Base-by-base conservation (phyloP, 2,329 filamentous ascomycete genomes). In the Cyphellophora europaea region DNA sequence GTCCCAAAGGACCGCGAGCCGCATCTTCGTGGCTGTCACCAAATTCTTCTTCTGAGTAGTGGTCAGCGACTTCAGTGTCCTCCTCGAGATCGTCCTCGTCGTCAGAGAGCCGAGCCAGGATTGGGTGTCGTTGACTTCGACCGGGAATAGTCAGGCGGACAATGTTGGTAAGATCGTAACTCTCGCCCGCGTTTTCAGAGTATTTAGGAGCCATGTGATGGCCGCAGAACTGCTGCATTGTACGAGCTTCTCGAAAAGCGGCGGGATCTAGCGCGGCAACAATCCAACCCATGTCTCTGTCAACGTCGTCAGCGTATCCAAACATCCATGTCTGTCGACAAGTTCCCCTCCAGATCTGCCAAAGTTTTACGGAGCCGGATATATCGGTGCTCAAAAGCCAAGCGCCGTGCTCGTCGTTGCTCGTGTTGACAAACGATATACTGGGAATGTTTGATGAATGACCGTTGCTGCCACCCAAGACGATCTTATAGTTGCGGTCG, bases 381-480 rank as follows among this genome's bases (percentile, higher is more conserved):
- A 79, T 75, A 42, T 73, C 70, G 8, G 67, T 71, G 35, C 70
- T 73, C 17, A 73, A 51, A 34, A 79, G 63, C 68, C 70, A 77
- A 34, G 60, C 58, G 4, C 70, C 74, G 16, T 65, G 57, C 0
- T 65, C 61, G 44, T 77, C 74, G 27, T 71, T 57, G 11, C 66
- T 65, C 23, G 62, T 73, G 42, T 77, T 77, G 40, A 73, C 64
- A 49, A 79, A 79, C 0, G 65, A 61, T 13, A 79, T 61, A 30
- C 61, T 62, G 2, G 75, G 75, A 12, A 79, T 72, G 44, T 79
- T 79, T 6, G 55, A 49, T 14, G 48, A 49, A 47, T 67, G 65
- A 6, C 45, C 47, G 8, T 48, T 39, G 13, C 41, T 14, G 3
- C 61, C 62, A 6, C 40, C 49, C 25, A 66, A 60, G 11, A 52